phyloP scores from a whole-genome alignment of 495 filamentous ascomycete genomes.

The Penicillium bovifimosum region DNA sequence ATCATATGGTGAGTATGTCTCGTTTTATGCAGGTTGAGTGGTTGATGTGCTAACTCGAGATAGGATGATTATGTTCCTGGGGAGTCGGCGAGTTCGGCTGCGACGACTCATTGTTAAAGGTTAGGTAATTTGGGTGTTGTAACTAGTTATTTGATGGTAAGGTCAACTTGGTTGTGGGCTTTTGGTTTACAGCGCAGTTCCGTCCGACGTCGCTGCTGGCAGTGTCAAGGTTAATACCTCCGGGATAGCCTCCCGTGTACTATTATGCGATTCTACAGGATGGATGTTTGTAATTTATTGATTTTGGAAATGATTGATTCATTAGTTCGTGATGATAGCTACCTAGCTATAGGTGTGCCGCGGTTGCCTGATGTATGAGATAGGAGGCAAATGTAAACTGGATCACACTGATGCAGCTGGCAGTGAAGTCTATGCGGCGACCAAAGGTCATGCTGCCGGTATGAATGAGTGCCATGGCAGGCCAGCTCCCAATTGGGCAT shows the following conservation, averaged over 20 bases:
- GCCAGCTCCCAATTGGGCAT: neutral
- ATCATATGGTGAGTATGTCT: constrained; percentile 60
- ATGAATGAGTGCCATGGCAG: neutral
- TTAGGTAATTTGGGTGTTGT: neutral
- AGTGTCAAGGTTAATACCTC: constrained; percentile 18
- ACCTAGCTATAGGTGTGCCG: neutral
- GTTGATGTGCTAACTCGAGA: constrained; percentile 1
- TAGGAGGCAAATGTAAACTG: neutral
- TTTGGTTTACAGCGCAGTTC: neutral
- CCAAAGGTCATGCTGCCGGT: neutral
- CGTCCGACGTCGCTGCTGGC: constrained; percentile 1
- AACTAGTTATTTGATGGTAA: neutral
- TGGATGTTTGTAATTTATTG: neutral
- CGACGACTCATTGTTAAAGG: constrained; percentile 3
- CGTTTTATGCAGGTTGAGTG: neutral
- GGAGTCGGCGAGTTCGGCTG: constrained; percentile 17
- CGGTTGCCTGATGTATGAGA: neutral
- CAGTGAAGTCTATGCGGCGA: neutral
- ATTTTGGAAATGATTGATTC: neutral
- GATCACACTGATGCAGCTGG: neutral
- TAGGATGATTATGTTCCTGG: constrained; percentile 25
- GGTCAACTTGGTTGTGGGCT: neutral
- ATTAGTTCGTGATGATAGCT: neutral
- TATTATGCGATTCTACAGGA: constrained; percentile 1
- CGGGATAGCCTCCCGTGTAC: too few relatives aligned